These are phyloP conservation scores for Panicum hallii DNA, from an alignment of 202 grass and related monocot genomes.

Conservation along the genomic window DNA sequence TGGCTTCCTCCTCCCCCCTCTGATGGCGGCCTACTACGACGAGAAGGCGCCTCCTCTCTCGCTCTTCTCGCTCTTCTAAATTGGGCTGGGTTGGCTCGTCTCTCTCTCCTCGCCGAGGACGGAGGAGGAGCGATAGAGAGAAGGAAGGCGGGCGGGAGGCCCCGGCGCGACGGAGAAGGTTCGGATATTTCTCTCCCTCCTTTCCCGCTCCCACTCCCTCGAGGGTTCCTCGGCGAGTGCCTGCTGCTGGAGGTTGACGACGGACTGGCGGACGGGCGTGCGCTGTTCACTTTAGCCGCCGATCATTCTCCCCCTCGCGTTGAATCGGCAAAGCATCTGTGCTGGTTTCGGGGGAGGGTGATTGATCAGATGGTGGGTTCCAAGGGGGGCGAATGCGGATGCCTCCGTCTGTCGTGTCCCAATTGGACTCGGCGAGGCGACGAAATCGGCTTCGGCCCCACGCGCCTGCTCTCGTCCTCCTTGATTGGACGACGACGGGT, in stretches of 20 bases:
- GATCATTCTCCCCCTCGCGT: not conserved
- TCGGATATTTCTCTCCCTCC: not conserved
- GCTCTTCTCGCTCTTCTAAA: not conserved
- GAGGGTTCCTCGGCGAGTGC: not conserved
- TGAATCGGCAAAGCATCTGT: not conserved
- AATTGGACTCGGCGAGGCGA: not conserved
- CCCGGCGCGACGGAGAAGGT: slow-evolving; percentile 16
- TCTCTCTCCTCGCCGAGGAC: not conserved
- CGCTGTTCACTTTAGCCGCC: not conserved
- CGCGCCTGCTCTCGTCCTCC: too few species aligned
- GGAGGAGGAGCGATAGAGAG: not conserved
- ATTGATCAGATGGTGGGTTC: not conserved
- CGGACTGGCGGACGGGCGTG: not conserved
- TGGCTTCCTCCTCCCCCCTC: not conserved
- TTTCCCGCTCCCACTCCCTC: not conserved
- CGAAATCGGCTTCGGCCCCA: not conserved
- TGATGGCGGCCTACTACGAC: not conserved
- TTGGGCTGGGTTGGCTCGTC: not conserved
- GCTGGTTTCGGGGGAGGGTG: not conserved
- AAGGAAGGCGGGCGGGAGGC: not conserved
- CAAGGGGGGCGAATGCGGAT: too few species aligned
- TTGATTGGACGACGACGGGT: not conserved
- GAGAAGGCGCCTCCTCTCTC: not conserved
- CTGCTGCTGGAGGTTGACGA: not conserved
- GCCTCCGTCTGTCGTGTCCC: not conserved